A percentile compares a stretch with the other conserved stretches of the same genome.
These are phyloP conservation scores for Spinacia oleracea DNA, from an alignment of 179 eudicot genomes.

Conservation along the genomic window DNA sequence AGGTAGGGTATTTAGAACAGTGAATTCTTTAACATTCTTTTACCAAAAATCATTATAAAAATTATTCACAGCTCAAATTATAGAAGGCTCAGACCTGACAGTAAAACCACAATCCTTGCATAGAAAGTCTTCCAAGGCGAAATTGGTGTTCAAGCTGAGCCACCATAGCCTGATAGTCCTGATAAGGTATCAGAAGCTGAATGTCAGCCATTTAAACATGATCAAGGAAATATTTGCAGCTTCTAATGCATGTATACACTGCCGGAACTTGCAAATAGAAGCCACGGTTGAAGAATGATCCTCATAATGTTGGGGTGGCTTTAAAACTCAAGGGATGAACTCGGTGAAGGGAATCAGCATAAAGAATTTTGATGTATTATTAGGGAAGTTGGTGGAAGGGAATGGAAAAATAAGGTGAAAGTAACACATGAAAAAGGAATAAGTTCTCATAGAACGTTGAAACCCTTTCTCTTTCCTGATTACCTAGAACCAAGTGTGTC, in stretches of 20 bases:
- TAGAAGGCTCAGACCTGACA: constrained; percentile 68
- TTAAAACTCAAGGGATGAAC: not conserved
- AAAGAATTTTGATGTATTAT: not conserved
- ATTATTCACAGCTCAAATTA: constrained; percentile 11
- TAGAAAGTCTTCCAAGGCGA: constrained; percentile 78
- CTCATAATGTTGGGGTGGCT: not conserved
- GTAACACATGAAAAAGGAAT: not conserved
- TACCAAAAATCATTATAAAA: not conserved
- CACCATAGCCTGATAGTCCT: constrained; percentile 99
- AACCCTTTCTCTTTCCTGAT: not conserved
- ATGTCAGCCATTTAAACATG: constrained; percentile 13
- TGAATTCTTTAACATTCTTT: not conserved
- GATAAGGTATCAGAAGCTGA: constrained; percentile 25
- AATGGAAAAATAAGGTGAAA: not conserved
- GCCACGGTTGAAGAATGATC: not conserved
- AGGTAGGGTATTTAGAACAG: not conserved
- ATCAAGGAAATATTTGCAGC: constrained; percentile 3
- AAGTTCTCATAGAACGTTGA: not conserved
- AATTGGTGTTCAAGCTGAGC: constrained; percentile 99
- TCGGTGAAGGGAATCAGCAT: not conserved
- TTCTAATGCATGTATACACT: constrained; percentile 1
- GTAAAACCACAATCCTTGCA: constrained; percentile 96
- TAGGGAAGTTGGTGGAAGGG: not conserved
- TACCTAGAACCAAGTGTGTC: not conserved
- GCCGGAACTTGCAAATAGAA: not conserved